Base-by-base conservation (phyloP, 148 eudicot species). In the Camellia granthamiana region DNA sequence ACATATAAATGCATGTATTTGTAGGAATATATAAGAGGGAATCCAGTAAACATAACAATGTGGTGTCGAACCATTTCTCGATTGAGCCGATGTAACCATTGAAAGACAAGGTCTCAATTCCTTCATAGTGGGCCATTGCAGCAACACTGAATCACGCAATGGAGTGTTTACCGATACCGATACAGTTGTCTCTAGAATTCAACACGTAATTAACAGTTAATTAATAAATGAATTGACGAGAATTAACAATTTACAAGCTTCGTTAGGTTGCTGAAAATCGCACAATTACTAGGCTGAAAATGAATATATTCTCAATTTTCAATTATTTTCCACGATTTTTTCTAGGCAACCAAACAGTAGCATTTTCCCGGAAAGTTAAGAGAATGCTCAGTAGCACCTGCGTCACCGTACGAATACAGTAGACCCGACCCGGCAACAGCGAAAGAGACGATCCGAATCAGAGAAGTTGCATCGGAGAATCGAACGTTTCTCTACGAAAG, bases 371-470 rank as follows among this genome's bases (percentile, higher is more conserved):
- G n/a, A 65, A 66, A 56, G 60, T 8, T 4, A 3, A 38, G 41
- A 72, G 58, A 81, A n/a, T 81, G 76, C 89, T 89, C 74, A 88
- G 93, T 78, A 78, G 69, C 71, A 83, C 76, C 69, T 9, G 79
- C 66, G 44, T 85, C 79, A 43, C 59, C 14, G 65, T 83, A 72
- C 9, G 82, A 60, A 69, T 80, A 89, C 10, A 84, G 55, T 69
- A 85, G 21, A 47, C 89, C 89, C 74, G 92, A 88, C 54, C 94
- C 92, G 30, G 86, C 85, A 43, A 90, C 77, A 56, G 87, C 89
- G 76, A 79, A 79, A 47, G 88, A 87, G 54, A 79, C 78, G 16
- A 79, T 77, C 73, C 89, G 89, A 46, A 90, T 46, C 58, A 90
- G 68, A 46, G 80, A 81, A 4, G 80, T 81, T 43, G 77, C 81